Base-by-base conservation (phyloP, 139 green algal species). In the Chlamydomonas incerta region DNA sequence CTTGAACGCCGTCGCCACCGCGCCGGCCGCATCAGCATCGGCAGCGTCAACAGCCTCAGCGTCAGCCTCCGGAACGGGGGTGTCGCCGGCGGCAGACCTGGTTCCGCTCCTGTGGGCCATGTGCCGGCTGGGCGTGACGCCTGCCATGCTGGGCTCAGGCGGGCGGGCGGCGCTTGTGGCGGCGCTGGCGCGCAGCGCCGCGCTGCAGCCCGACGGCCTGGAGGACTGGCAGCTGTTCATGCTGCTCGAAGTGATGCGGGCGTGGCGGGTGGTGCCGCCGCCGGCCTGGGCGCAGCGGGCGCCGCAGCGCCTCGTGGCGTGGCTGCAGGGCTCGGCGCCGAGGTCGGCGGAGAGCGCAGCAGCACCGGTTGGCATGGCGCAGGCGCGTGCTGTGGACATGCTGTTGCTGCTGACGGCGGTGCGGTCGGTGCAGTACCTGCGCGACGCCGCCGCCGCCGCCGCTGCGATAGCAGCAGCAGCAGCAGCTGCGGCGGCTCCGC, bases 261-360 rank as follows among this genome's bases (percentile, higher is more conserved):
- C 5, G 17, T 83, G 77, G 77, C 77, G 77, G 29, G n/a, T 74
- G 41, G 29, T 26, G 67, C 77, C 77, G 62, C 77, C 77, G 26
- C 37, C 21, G 14, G 41, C 17, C 26, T 83, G 77, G 77, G 65
- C 41, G 29, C 17, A 14, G 29, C 46, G 29, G 2, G 77, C 74
- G 77, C 62, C 63, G 63, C 34, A 21, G 28, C 77, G 63, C 41
- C 77, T 83, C 28, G 46, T 70, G 20, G 13, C 13, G n/a, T 83
- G 77, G 77, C 77, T 83, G 18, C 41, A 50, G 41, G 41, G 41
- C 6, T 8, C 41, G 41, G 6, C 41, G 8, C 6, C 41, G 41
- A 8, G 6, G 41, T 5, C 41, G 41, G 41, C 41, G 41, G 41
- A 50, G 6, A 50, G 41, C 41, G 41, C 41, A 24, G 13, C 29